phyloP scores from a whole-genome alignment of 768 basidiomycete genomes.

The Trametes punicea region DNA sequence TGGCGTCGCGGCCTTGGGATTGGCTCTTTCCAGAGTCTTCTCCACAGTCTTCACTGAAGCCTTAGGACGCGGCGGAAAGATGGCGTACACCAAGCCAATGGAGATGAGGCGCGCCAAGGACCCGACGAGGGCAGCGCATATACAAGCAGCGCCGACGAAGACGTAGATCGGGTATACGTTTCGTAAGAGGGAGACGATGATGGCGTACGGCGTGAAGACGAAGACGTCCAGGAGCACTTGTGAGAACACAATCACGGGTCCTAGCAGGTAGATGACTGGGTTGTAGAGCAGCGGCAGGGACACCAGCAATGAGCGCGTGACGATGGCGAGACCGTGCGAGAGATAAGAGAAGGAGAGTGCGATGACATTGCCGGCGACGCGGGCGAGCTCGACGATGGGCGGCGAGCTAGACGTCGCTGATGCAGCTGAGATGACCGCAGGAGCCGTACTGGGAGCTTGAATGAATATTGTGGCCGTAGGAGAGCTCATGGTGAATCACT shows the following conservation, averaged over 20 bases:
- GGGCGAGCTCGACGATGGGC: slow-evolving; percentile 21
- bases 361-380: slow-evolving; percentile 10
- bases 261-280: slow-evolving; percentile 39
- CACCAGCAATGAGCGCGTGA: background rate
- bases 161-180: slow-evolving; percentile 28
- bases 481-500: background rate
- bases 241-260: slow-evolving; percentile 44
- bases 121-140: slow-evolving; percentile 21
- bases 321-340: background rate
- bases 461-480: background rate
- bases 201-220: slow-evolving; percentile 44
- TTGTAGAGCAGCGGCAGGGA: slow-evolving; percentile 24
- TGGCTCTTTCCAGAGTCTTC: background rate
- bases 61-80: slow-evolving; percentile 9
- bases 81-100: slow-evolving; percentile 3
- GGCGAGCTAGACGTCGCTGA: slow-evolving; percentile 4
- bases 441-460: background rate
- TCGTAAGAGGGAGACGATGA: slow-evolving; percentile 18
- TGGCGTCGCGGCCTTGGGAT: background rate
- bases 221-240: slow-evolving; percentile 40
- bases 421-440: background rate
- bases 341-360: slow-evolving; percentile 3
- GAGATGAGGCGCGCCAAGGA: slow-evolving; percentile 18
- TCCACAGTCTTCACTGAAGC: background rate
- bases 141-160: slow-evolving; percentile 22